Evolutionary conservation across 345 rosid species (phyloP), one percentile per base, ranked within the genome.

Genomic region (Melaleuca alternifolia): DNA sequence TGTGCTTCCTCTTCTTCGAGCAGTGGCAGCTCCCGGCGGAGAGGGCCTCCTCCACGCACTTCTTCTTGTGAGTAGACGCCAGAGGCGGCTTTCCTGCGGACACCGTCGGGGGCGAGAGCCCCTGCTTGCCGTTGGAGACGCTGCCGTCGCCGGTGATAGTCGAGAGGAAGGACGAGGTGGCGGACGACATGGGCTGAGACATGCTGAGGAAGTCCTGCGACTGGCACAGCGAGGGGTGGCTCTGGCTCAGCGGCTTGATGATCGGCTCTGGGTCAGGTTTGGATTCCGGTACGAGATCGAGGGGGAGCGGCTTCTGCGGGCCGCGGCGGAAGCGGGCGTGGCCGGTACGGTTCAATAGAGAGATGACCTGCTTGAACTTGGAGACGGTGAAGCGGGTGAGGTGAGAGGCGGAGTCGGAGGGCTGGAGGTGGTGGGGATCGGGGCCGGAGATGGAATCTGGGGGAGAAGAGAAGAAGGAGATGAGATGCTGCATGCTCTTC

Each of bases 281-380:
- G 85, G 59, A 30, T 52, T 53, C 85, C 4, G 24, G 57, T 15
- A 21, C 26, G 62, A 56, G n/a, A 53, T 56, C n/a, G 85, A 83
- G 84, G 8, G 57, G 26, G 14, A 51, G n/a, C 20, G 50, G 59
- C 6, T 83, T 86, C 57, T 77, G 48, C 52, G 92, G 93, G 54
- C 85, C 93, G 54, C 92, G 92, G 61, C 92, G 82, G 87, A 92
- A 92, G 53, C 93, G 91, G 84, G 93, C 93, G 87, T 91, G 93
- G 62, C 93, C 93, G 85, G 93, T 92, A 16, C 92, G 90, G 86
- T 91, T 88, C 54, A 91, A 85, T 76, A 91, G 85, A 82, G 92
- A 91, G 50, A 92, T 91, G 51, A 92, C 90, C 50, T 88, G 90
- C 85, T 88, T 91, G 89, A 92, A 92, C 91, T 91, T 91, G 79